Conservation (phyloP, 257 asterid species). For the Rhazya stricta region DNA sequence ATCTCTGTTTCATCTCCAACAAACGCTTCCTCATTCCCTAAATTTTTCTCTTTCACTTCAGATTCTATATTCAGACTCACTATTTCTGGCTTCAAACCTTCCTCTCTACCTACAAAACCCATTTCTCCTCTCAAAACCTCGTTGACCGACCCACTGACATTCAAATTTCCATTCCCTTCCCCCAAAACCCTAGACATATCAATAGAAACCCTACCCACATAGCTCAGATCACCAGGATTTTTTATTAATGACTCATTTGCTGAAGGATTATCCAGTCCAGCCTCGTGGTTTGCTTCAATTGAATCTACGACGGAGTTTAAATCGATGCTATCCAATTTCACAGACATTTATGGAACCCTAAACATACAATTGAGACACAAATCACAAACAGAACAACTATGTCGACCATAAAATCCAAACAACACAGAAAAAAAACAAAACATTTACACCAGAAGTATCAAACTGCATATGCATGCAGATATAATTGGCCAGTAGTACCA, state of each 20-base stretch:
- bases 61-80: neutral
- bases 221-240: slow-evolving; percentile 19
- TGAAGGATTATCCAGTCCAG: slow-evolving; percentile 20
- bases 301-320: slow-evolving; percentile 18
- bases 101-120: neutral
- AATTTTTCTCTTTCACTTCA: neutral
- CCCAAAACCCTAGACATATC: slow-evolving; percentile 47
- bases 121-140: slow-evolving; percentile 5
- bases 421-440: neutral
- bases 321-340: slow-evolving; percentile 22
- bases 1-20: neutral
- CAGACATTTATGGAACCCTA: slow-evolving; percentile 42
- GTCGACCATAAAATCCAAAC: neutral
- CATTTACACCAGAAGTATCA: neutral
- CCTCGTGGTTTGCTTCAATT: slow-evolving; percentile 22
- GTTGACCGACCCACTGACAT: neutral
- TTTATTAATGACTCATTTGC: slow-evolving; percentile 32
- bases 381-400: neutral
- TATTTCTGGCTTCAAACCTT: slow-evolving; percentile 7
- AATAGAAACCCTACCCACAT: slow-evolving; percentile 16
- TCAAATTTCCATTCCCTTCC: slow-evolving; percentile 21
- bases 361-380: slow-evolving; percentile 16
- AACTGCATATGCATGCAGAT: slow-evolving; percentile 4
- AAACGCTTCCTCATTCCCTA: neutral
- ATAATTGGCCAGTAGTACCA: neutral